Evolutionary conservation across 106 monocot species (phyloP).

Genomic region (Xerophyta viscosa): DNA sequence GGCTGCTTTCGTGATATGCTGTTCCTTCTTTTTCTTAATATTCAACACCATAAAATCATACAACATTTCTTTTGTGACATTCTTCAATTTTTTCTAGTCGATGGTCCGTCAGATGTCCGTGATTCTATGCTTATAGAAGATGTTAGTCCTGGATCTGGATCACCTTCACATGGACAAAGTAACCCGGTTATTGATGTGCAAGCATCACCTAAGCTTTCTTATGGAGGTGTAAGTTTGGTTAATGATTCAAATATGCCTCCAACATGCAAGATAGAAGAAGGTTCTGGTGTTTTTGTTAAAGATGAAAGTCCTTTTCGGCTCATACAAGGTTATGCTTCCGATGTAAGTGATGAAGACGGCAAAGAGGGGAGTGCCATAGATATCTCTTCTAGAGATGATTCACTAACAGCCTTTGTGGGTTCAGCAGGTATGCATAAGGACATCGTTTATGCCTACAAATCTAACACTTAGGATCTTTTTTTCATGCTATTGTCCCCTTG

Average conservation of each 20-base stretch:
- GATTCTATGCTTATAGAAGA: constrained; percentile 28
- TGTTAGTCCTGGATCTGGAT: constrained; percentile 18
- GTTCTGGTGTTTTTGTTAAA: constrained; percentile 20
- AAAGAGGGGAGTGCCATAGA: constrained; percentile 5
- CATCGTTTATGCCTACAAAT: no score
- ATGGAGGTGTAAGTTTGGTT: constrained; percentile 8
- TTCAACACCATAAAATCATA: no score
- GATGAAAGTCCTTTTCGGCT: constrained; percentile 58
- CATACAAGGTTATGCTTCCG: constrained; percentile 84
- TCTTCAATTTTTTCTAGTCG: neutral
- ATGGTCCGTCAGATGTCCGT: constrained; percentile 22
- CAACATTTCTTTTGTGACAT: neutral
- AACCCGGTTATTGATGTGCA: constrained; percentile 5
- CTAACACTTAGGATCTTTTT: no score
- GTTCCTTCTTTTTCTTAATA: no score
- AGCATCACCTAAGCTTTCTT: constrained; percentile 1
- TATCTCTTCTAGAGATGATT: constrained; percentile 4
- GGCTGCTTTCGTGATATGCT: no score
- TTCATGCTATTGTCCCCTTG: neutral
- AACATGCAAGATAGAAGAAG: constrained; percentile 13
- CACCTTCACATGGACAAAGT: no score
- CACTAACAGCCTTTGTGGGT: constrained; percentile 3
- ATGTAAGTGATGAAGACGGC: constrained; percentile 49
- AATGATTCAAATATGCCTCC: constrained; percentile 7
- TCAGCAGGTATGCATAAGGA: constrained; percentile 6